Conservation (phyloP, 2,329 filamentous ascomycete species). For the Teratosphaeria zuluensis region DNA sequence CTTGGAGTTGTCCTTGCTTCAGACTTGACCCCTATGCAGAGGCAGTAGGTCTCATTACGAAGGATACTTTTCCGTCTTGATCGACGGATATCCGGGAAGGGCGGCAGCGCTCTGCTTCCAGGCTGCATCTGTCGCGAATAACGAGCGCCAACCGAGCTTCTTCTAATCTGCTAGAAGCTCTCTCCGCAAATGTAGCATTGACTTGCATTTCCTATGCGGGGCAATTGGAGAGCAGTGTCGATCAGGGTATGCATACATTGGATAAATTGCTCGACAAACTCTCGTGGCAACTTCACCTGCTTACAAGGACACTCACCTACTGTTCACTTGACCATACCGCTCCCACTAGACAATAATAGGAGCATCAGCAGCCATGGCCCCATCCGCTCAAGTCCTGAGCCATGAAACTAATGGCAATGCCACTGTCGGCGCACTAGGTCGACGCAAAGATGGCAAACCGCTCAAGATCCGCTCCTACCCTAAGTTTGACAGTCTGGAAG, state of each 20-base stretch:
- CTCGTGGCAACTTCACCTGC: neutral
- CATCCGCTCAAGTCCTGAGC: conserved; percentile 25
- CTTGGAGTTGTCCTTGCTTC: too few relatives aligned
- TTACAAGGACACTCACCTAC: neutral
- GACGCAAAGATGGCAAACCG: conserved; percentile 35
- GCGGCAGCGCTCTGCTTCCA: neutral
- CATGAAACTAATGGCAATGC: conserved; percentile 32
- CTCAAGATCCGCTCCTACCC: conserved; percentile 39
- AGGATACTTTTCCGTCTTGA: neutral
- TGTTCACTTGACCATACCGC: neutral
- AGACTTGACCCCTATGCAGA: too few relatives aligned
- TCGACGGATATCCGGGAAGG: neutral
- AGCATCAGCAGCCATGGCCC: conserved; percentile 24
- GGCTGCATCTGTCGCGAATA: too few relatives aligned
- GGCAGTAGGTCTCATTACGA: neutral
- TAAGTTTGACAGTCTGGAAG: conserved; percentile 27
- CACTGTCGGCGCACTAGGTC: conserved; percentile 36
- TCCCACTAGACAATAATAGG: neutral
- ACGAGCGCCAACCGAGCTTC: neutral
- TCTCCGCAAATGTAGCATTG: neutral
- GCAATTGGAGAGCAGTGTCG: neutral
- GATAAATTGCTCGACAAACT: neutral
- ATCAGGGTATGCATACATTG: neutral
- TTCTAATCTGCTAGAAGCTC: too few relatives aligned
- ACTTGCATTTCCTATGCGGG: neutral